Conservation (phyloP, 2,329 filamentous ascomycete genomes). For the Trichoderma koningii region DNA sequence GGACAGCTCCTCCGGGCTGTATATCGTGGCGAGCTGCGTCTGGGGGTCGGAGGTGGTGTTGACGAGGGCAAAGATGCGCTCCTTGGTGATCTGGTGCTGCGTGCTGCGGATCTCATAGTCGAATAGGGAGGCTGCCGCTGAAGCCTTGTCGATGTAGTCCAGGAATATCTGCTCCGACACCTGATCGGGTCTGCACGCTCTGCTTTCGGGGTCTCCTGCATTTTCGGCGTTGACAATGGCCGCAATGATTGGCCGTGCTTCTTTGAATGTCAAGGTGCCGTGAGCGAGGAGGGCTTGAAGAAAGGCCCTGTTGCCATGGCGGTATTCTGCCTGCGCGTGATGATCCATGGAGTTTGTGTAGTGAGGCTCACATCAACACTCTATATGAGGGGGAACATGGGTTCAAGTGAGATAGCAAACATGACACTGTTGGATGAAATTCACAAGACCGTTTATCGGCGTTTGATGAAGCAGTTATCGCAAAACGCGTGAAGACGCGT, state of each 20-base stretch:
- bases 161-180: slow-evolving; percentile 69
- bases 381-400: neutral
- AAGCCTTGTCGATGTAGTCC: slow-evolving; percentile 69
- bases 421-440: neutral
- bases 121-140: slow-evolving; percentile 72
- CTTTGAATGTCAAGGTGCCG: slow-evolving; percentile 72
- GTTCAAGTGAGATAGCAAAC: neutral
- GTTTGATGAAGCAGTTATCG: neutral
- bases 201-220: slow-evolving; percentile 38
- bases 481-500: slow-evolving; percentile 24
- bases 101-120: slow-evolving; percentile 85
- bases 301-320: slow-evolving; percentile 79
- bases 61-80: slow-evolving; percentile 78
- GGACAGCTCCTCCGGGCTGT: slow-evolving; percentile 79
- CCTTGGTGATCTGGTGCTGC: slow-evolving; percentile 65
- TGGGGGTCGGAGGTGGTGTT: slow-evolving; percentile 84
- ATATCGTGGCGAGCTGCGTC: slow-evolving; percentile 83
- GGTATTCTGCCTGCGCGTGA: slow-evolving; percentile 42
- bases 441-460: neutral
- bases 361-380: no score
- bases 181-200: slow-evolving; percentile 57
- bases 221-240: slow-evolving; percentile 66
- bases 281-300: slow-evolving; percentile 83
- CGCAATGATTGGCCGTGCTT: slow-evolving; percentile 74
- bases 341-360: slow-evolving; percentile 33